A percentile compares a stretch with the other conserved stretches of the same genome.
Evolutionary conservation across 371 early-diverging fungal species (phyloP).

Genomic region (Mucor lusitanicus): DNA sequence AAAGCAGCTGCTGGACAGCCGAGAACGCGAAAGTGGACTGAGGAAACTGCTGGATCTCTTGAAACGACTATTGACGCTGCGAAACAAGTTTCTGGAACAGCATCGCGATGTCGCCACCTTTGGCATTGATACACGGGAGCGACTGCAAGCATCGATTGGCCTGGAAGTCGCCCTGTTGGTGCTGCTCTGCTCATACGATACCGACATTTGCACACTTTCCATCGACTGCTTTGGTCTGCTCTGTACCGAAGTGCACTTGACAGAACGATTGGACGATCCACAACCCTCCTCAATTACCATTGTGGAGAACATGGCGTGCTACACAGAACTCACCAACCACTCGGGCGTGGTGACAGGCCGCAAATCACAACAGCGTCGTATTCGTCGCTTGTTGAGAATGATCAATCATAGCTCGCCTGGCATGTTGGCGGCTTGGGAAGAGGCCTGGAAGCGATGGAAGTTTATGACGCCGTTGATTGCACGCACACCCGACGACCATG

Average conservation of each 20-base stretch:
- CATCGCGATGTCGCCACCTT: constrained; percentile 52
- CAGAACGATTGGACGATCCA: constrained; percentile 54
- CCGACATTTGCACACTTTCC: constrained; percentile 59
- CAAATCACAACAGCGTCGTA: constrained; percentile 73
- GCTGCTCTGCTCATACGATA: constrained; percentile 69
- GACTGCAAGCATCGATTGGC: constrained; percentile 66
- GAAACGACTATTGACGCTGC: constrained; percentile 57
- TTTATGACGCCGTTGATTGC: constrained; percentile 44
- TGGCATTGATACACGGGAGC: constrained; percentile 65
- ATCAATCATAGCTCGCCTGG: constrained; percentile 68
- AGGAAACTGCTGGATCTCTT: constrained; percentile 65
- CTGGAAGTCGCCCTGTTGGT: constrained; percentile 75
- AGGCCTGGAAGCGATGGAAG: constrained; percentile 79
- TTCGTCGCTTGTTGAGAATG: constrained; percentile 67
- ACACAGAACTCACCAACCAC: constrained; percentile 60
- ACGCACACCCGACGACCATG: constrained; percentile 30
- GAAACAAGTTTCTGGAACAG: constrained; percentile 69
- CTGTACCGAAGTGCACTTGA: constrained; percentile 59
- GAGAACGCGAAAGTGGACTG: constrained; percentile 58
- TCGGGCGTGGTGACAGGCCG: constrained; percentile 59
- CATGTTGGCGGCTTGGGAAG: constrained; percentile 83
- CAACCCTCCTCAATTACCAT: constrained; percentile 55
- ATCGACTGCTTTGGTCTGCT: constrained; percentile 59
- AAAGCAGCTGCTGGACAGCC: constrained; percentile 42
- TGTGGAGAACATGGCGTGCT: constrained; percentile 70